Percentiles rank a stretch among this genome's conserved stretches.
These are phyloP conservation scores for Hyaloperonospora brassicae DNA, from an alignment of 352 stramenopile genomes.

Conservation along the genomic window DNA sequence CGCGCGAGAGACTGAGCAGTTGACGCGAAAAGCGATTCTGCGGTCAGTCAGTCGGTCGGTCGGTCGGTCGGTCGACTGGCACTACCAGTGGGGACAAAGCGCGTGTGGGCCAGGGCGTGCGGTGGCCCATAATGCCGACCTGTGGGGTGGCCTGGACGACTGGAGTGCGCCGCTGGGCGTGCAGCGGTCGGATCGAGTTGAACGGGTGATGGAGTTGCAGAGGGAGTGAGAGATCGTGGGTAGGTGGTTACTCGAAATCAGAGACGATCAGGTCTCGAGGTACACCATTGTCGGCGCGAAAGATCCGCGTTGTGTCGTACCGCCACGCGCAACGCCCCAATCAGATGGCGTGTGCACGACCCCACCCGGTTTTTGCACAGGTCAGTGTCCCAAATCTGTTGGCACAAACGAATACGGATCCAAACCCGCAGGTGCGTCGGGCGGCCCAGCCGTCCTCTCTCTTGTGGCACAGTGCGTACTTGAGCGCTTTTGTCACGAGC, in stretches of 20 bases:
- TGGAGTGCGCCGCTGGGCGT: neutral
- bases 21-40: neutral
- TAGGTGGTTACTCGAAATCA: neutral
- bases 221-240: neutral
- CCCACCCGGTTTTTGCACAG: neutral
- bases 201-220: conserved; percentile 1
- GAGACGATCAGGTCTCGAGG: neutral
- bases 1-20: neutral
- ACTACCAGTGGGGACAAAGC: neutral
- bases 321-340: conserved; percentile 19
- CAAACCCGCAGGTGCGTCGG: no score
- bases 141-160: conserved; percentile 6
- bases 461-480: no score
- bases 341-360: conserved; percentile 9
- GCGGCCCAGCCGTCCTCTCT: no score
- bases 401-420: no score
- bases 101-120: conserved; percentile 4
- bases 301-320: neutral
- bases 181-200: neutral
- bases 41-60: conserved; percentile 8
- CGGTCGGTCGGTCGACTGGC: neutral
- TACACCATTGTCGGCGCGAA: conserved; percentile 2
- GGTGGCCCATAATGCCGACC: neutral
- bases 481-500: no score
- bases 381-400: no score